phyloP scores from a whole-genome alignment of 331 rosid species.

The Malus hybrid region DNA sequence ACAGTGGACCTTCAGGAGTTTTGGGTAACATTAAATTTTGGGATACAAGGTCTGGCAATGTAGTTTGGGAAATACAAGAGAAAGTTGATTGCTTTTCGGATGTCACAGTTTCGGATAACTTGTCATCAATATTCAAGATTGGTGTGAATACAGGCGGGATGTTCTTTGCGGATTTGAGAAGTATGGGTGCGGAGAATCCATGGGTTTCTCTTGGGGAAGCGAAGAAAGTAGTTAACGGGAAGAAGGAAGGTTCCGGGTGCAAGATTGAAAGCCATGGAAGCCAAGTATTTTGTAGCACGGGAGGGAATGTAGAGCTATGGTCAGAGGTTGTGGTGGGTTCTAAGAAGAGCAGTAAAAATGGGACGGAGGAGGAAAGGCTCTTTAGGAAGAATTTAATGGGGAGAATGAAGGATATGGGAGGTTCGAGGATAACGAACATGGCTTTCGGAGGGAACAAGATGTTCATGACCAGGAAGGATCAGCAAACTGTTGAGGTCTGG shows the following conservation, averaged over 20 bases:
- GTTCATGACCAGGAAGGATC: conserved; percentile 74
- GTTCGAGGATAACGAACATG: conserved; percentile 48
- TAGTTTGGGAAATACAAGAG: conserved; percentile 68
- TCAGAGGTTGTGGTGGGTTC: conserved; percentile 57
- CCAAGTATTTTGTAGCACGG: conserved; percentile 74
- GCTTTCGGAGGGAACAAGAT: conserved; percentile 84
- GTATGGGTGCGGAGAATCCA: conserved; percentile 38
- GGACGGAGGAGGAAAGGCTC: conserved; percentile 31
- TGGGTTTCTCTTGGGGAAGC: conserved; percentile 74
- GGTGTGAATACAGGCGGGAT: conserved; percentile 76
- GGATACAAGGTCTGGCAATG: conserved; percentile 63
- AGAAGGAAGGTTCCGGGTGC: conserved; percentile 74
- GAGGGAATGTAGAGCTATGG: conserved; percentile 76
- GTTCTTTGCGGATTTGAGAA: conserved; percentile 56
- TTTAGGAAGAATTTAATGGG: conserved; percentile 88
- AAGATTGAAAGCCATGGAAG: conserved; percentile 72
- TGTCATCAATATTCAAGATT: conserved; percentile 62
- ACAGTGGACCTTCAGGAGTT: conserved; percentile 91
- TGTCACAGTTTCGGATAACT: conserved; percentile 52
- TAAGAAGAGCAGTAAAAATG: conserved; percentile 7
- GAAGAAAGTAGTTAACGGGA: conserved; percentile 48
- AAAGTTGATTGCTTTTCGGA: conserved; percentile 78
- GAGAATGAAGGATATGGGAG: conserved; percentile 63
- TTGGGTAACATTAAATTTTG: conserved; percentile 63
- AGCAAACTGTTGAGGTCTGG: conserved; percentile 88